Base-by-base conservation (phyloP, 2,329 filamentous ascomycete species). In the Aspergillus sp. region DNA sequence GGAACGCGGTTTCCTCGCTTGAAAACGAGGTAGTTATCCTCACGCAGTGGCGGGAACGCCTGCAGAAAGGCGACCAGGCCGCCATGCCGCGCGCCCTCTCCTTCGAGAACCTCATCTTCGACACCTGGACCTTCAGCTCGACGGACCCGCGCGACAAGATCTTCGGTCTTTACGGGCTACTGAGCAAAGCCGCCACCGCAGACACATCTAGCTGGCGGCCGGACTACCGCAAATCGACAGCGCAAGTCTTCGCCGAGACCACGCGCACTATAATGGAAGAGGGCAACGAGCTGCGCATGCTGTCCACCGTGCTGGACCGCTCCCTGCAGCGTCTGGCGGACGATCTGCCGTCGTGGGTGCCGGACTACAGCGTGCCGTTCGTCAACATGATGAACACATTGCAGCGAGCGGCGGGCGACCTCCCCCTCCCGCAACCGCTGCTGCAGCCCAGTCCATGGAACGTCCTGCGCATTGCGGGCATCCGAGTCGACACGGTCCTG, bases 41-140 rank as follows among this genome's bases (percentile, higher is more conserved):
- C 32, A 46, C 49, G 3, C 49, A 51, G 11, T 51, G 49, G 49
- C 43, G 43, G 1, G 49, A 47, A 6, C 49, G 49, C 5, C 21
- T 51, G 17, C 49, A 51, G 23, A 29, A 23, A 3, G 47, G 32
- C 21, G 42, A 51, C 4, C 13, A 46, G 17, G 49, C 49, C 25
- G 23, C 49, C 1, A 14, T 38, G 19, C 49, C 43, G 3, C 43
- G 43, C 16, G 9, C 31, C 19, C 5, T 40, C 3, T 40, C 49
- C 1, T 20, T 51, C 5, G 49, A 51, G 14, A 51, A 51, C 36
- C 43, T 51, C 7, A 14, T 51, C 16, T 51, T 51, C 16, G 42
- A 51, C 10, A 51, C 49, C 43, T 51, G 49, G 49, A 51, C 49
- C 14, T 51, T 51, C 19, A 20, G 25, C 20, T 19, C 49, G 11